Percentiles rank a stretch among this genome's conserved stretches.
These are phyloP conservation scores for Pseudozyma pruni DNA, from an alignment of 1,284 basidiomycete genomes.

Conservation along the genomic window DNA sequence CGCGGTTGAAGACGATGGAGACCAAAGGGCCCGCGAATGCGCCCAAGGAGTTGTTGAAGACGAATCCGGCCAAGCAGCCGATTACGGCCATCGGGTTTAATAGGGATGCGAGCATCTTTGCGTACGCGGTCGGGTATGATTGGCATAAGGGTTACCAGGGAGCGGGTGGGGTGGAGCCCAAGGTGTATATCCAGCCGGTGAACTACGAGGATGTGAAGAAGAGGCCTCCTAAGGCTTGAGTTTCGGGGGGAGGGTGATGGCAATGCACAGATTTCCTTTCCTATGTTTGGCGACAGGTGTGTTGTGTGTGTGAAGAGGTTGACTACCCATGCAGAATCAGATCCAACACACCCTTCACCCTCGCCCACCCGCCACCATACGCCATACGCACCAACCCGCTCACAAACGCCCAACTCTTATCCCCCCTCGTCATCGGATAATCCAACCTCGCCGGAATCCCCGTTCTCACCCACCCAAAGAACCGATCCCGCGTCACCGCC, in stretches of 20 bases:
- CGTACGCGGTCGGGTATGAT: constrained; percentile 66
- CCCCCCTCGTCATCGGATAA: constrained; percentile 59
- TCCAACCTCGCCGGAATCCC: constrained; percentile 75
- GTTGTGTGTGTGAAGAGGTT: background rate
- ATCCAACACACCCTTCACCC: constrained; percentile 11
- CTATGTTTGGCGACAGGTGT: too few relatives aligned
- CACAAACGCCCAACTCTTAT: constrained; percentile 36
- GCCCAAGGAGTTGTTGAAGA: constrained; percentile 60
- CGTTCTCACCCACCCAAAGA: constrained; percentile 84
- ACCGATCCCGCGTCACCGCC: constrained; percentile 84
- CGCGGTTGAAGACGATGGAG: constrained; percentile 78
- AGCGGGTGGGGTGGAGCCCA: constrained; percentile 52
- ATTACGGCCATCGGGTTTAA: constrained; percentile 65
- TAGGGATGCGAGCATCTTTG: constrained; percentile 62
- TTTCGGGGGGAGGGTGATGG: too few relatives aligned
- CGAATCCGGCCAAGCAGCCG: constrained; percentile 59
- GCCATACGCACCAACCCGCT: constrained; percentile 28
- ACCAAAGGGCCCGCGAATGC: constrained; percentile 58
- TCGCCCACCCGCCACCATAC: constrained; percentile 15
- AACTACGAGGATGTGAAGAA: constrained; percentile 62
- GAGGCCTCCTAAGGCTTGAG: constrained; percentile 57
- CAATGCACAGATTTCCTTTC: too few relatives aligned
- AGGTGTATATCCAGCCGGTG: constrained; percentile 61
- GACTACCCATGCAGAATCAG: constrained; percentile 14
- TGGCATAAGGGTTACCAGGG: constrained; percentile 66